Evolutionary conservation across 257 asterid species (phyloP).

Genomic region (Cordia subcordata): DNA sequence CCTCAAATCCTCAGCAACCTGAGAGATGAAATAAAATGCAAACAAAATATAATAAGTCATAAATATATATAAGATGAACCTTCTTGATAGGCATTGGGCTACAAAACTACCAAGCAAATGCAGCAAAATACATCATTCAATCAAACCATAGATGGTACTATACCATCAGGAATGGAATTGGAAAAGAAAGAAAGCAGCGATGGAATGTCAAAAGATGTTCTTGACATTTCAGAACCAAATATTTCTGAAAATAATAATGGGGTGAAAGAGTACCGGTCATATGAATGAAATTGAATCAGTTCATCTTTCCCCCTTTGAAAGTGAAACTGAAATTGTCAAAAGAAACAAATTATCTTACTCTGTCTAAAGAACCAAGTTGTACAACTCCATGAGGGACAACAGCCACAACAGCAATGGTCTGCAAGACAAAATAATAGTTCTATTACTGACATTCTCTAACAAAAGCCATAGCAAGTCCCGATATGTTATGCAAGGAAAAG

Average conservation of each 20-base stretch:
- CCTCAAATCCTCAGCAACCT: conserved; percentile 79
- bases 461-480: too few relatives aligned
- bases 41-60: neutral
- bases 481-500: conserved; percentile 2
- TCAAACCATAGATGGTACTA: too few relatives aligned
- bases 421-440: conserved; percentile 25
- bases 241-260: neutral
- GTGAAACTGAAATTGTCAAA: neutral
- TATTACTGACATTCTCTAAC: conserved; percentile 6
- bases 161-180: too few relatives aligned
- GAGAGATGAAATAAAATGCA: conserved; percentile 20
- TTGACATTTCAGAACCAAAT: neutral
- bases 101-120: too few relatives aligned
- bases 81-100: too few relatives aligned
- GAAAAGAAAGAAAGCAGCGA: too few relatives aligned
- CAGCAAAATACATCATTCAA: too few relatives aligned
- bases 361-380: conserved; percentile 76
- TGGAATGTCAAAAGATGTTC: too few relatives aligned
- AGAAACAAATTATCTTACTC: too few relatives aligned
- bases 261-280: neutral
- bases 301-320: neutral
- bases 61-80: too few relatives aligned
- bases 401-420: conserved; percentile 86
- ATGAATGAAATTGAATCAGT: neutral
- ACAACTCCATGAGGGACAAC: conserved; percentile 81